These are phyloP conservation scores for Kernera saxatilis DNA, from an alignment of 345 rosid genomes.

Conservation along the genomic window DNA sequence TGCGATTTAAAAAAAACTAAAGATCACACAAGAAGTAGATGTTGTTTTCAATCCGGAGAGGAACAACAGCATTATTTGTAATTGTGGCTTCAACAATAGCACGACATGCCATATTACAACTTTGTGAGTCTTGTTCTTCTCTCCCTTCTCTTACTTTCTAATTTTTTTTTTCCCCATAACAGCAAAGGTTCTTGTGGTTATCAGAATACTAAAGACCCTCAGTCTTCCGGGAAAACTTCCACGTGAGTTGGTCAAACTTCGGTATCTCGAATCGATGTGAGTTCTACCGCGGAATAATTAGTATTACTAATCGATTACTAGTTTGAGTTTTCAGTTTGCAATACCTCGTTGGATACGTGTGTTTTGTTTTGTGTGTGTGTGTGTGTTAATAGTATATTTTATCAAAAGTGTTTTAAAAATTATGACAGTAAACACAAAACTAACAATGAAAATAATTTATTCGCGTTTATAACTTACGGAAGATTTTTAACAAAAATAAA, in stretches of 20 bases:
- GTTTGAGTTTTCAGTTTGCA: not conserved
- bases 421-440: no score
- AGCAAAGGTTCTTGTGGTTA: no score
- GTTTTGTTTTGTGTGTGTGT: no score
- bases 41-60: not conserved
- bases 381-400: no score
- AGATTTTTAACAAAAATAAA: no score
- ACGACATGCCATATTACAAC: conserved; percentile 9
- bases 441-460: no score
- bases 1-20: not conserved
- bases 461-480: no score
- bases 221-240: conserved; percentile 15
- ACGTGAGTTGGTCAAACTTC: not conserved
- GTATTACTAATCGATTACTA: not conserved
- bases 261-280: not conserved
- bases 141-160: not conserved
- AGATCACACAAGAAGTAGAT: no score
- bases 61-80: not conserved
- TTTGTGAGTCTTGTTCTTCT: not conserved
- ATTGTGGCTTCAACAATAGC: not conserved
- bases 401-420: not conserved
- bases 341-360: no score
- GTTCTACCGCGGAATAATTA: no score
- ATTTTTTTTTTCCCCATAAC: not conserved
- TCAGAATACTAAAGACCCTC: not conserved